A percentile compares a stretch with the other conserved stretches of the same genome.
These are phyloP conservation scores for Sphagnum contortum DNA, from an alignment of 225 moss, liverwort and hornwort species.

Conservation along the genomic window DNA sequence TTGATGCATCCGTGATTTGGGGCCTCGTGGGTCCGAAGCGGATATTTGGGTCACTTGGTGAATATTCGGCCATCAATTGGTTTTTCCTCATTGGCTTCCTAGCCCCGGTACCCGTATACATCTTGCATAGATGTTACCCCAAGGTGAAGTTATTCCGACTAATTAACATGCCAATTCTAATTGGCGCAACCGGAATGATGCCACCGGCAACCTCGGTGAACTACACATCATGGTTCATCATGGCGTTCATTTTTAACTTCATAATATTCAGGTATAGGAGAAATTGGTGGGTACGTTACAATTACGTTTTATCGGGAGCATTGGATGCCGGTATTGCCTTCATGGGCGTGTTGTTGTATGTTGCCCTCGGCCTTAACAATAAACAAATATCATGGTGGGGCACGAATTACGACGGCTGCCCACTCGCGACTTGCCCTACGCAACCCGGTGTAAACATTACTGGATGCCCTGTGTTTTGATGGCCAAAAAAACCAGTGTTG, in stretches of 20 bases:
- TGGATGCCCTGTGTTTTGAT: conserved; percentile 52
- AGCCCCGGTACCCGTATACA: conserved; percentile 61
- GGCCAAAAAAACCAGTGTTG: too few relatives aligned
- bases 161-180: conserved; percentile 52
- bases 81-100: conserved; percentile 59
- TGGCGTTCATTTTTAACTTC: conserved; percentile 61
- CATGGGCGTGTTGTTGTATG: conserved; percentile 67
- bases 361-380: conserved; percentile 41
- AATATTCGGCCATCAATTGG: conserved; percentile 64
- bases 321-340: conserved; percentile 66
- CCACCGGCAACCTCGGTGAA: conserved; percentile 67
- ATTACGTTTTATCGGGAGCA: conserved; percentile 75
- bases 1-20: conserved; percentile 76
- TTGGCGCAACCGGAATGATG: conserved; percentile 36
- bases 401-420: conserved; percentile 35
- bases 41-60: conserved; percentile 53
- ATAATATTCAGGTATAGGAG: conserved; percentile 44
- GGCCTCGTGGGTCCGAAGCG: conserved; percentile 70
- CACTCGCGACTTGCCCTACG: conserved; percentile 62
- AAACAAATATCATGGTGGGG: conserved; percentile 67
- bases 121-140: conserved; percentile 43
- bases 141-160: conserved; percentile 46
- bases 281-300: conserved; percentile 78
- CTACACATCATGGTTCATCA: conserved; percentile 45
- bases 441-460: conserved; percentile 36